phyloP scores from a whole-genome alignment of 805 yeast species.

The Ogataea wickerhamii region DNA sequence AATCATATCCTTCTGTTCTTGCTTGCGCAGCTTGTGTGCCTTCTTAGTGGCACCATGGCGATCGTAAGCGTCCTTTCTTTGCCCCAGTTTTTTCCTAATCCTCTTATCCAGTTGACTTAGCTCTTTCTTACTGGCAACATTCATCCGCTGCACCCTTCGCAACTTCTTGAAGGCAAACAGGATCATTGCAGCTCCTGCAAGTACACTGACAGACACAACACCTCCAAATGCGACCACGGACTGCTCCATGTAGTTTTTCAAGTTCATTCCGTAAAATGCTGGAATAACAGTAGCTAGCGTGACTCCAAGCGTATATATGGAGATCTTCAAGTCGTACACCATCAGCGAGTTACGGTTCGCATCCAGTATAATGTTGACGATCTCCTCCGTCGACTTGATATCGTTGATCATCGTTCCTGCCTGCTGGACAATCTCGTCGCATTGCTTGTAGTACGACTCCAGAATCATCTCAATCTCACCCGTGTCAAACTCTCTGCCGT shows the following conservation, averaged over 20 bases:
- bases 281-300: constrained; percentile 83
- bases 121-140: constrained; percentile 47
- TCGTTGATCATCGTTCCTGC: constrained; percentile 79
- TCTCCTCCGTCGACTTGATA: constrained; percentile 87
- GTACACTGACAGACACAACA: constrained; percentile 48
- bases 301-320: constrained; percentile 80
- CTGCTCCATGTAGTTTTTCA: constrained; percentile 74
- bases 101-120: constrained; percentile 26
- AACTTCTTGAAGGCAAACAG: constrained; percentile 53
- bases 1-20: constrained; percentile 39
- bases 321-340: constrained; percentile 78
- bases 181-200: constrained; percentile 54
- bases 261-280: constrained; percentile 86
- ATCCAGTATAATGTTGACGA: constrained; percentile 85
- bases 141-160: constrained; percentile 59
- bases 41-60: background rate
- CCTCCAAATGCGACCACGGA: constrained; percentile 58
- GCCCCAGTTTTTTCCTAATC: constrained; percentile 14
- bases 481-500: constrained; percentile 23
- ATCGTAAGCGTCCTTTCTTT: constrained; percentile 15
- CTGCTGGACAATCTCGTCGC: constrained; percentile 91
- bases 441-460: constrained; percentile 86
- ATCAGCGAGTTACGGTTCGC: constrained; percentile 87
- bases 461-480: constrained; percentile 83
- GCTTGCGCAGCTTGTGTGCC: constrained; percentile 4